These are phyloP conservation scores for Epichloe typhina DNA, from an alignment of 2,329 filamentous ascomycete species.

Conservation along the genomic window DNA sequence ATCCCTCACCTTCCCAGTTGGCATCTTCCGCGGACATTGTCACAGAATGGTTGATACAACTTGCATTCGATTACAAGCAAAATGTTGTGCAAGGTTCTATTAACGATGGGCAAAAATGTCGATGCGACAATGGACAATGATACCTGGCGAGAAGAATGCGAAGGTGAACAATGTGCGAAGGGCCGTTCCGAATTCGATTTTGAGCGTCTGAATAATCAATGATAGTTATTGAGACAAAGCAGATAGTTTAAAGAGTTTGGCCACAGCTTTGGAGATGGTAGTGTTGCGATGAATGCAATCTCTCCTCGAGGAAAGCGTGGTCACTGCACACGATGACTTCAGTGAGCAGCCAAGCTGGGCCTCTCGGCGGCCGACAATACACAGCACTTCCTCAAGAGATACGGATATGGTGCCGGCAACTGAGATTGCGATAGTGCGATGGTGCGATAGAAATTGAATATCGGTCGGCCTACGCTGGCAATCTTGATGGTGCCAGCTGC, in stretches of 20 bases:
- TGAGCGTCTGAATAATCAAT: not conserved
- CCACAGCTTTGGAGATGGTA: not conserved
- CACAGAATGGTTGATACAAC: not conserved
- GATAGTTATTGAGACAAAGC: not conserved
- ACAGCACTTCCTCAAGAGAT: not conserved
- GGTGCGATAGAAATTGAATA: not conserved
- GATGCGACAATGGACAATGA: not conserved
- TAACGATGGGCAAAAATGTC: not conserved
- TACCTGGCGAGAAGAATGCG: not conserved
- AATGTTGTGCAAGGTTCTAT: not conserved
- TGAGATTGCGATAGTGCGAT: not conserved
- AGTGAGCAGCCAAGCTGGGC: constrained; percentile 1
- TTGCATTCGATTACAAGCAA: not conserved
- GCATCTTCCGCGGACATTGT: constrained; percentile 27
- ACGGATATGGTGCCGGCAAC: not conserved
- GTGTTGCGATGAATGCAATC: not conserved
- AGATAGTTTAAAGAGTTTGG: not conserved
- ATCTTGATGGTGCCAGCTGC: constrained; percentile 1
- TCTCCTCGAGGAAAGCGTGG: not conserved
- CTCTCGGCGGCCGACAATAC: not conserved
- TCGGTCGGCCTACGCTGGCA: constrained; percentile 5
- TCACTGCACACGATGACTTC: not conserved
- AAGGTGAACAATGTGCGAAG: not conserved
- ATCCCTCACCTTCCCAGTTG: constrained; percentile 40
- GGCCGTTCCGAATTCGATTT: not conserved